Base-by-base conservation (phyloP, 2,329 filamentous ascomycete genomes). In the Cadophora malorum region DNA sequence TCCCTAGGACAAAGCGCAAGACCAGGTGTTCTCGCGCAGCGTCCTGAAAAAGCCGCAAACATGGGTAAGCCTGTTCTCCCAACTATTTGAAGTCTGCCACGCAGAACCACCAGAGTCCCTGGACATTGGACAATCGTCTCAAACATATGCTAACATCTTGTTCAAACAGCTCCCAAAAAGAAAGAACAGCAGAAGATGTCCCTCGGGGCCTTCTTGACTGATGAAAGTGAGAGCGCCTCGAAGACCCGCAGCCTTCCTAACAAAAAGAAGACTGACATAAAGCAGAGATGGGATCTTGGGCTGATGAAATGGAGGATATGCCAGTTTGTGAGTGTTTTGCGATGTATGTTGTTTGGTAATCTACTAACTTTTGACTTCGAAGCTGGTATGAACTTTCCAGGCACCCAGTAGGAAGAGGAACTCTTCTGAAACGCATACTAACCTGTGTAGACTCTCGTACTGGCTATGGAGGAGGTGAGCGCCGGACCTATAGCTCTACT, bases 101-200 rank as follows among this genome's bases (percentile, higher is more conserved):
- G 62, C 31, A 38, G 55, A 52, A 56, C 16, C 47, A 52, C 63
- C 45, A 62, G 28, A 50, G 25, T 56, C 33, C n/a, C 35, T 1
- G 31, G 35, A 33, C 2, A 35, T 33, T 65, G 47, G 60, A 62
- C n/a, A 33, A 62, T 21, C 14, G 56, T 47, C 62, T 64, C 31
- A 63, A 64, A 66, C 19, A 23, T 50, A 31, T 47, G 79, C 86
- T 88, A 76, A 88, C 80, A 74, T 70, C 70, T 68, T 70, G 74
- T 64, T 69, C 70, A 64, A 79, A 69, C 78, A 97, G 94, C 92
- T 87, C 95, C 94, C 75, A 92, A 94, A 81, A 92, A 93, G 85
- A 92, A 93, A 85, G 76, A 97, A 83, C 86, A 89, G 82, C 91
- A 97, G 89, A 99, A 96, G 87, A 95, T 99, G 92, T 93, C 92